Percentiles rank a stretch among this genome's conserved stretches.
Evolutionary conservation across 2,329 filamentous ascomycete genomes (phyloP).

Genomic region (Aotearoamyces nothofagi): DNA sequence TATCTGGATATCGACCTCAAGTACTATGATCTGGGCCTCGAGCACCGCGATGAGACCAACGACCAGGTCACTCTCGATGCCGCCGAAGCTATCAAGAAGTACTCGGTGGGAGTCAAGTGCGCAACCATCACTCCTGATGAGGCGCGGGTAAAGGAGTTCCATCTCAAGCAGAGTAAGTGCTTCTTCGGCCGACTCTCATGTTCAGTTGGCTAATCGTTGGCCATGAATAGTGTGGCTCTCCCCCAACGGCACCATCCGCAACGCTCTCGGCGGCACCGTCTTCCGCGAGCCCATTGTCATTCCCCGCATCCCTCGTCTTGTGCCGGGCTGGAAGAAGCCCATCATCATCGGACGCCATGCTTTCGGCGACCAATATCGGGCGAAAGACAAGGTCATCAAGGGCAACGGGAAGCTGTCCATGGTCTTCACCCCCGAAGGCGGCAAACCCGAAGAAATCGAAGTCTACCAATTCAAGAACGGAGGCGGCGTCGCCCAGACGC

Average conservation of each 20-base stretch:
- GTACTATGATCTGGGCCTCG: conserved; percentile 89
- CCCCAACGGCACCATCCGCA: conserved; percentile 80
- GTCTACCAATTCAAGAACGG: conserved; percentile 81
- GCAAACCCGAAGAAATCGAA: conserved; percentile 70
- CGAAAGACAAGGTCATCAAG: conserved; percentile 76
- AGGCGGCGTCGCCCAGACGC: conserved; percentile 81
- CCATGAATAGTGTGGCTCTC: conserved; percentile 89
- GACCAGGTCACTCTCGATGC: conserved; percentile 93
- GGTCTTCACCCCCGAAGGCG: conserved; percentile 80
- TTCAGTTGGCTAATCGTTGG: too few species aligned
- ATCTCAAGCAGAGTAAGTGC: conserved; percentile 87
- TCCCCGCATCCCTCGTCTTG: conserved; percentile 76
- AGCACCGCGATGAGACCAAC: conserved; percentile 90
- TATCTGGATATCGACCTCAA: conserved; percentile 97
- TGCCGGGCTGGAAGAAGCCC: conserved; percentile 96
- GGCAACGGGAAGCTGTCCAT: conserved; percentile 83
- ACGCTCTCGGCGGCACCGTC: conserved; percentile 75
- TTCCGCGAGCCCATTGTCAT: conserved; percentile 99
- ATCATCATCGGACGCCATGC: conserved; percentile 98
- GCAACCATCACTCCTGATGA: conserved; percentile 98
- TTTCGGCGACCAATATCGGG: conserved; percentile 96
- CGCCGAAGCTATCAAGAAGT: conserved; percentile 97
- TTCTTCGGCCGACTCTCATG: too few species aligned
- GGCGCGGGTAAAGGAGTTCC: conserved; percentile 91
- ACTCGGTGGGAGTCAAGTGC: conserved; percentile 97